Evolutionary conservation across 176 grass and related monocot species (phyloP).

Genomic region (Metroxylon sagu): DNA sequence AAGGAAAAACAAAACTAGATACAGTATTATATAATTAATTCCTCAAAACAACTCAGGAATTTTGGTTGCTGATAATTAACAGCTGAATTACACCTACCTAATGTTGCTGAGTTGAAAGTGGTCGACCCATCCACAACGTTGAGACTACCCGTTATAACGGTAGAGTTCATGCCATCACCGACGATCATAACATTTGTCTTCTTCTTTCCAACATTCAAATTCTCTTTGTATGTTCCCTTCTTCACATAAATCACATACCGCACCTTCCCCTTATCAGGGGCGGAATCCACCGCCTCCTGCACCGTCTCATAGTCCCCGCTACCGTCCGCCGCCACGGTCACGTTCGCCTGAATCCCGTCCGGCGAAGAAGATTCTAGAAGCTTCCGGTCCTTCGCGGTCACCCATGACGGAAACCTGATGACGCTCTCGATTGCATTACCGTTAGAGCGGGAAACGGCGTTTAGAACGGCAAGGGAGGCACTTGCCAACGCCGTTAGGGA

Average conservation of each 20-base stretch:
- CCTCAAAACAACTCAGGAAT: too few relatives aligned
- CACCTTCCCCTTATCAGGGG: slow-evolving; percentile 34
- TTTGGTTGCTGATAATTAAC: background rate
- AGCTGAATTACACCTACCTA: slow-evolving; percentile 15
- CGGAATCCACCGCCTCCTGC: slow-evolving; percentile 31
- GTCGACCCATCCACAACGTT: slow-evolving; percentile 43
- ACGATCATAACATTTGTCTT: slow-evolving; percentile 64
- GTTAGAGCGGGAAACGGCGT: too few relatives aligned
- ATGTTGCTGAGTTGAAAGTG: slow-evolving; percentile 58
- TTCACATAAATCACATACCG: slow-evolving; percentile 51
- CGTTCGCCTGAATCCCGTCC: slow-evolving; percentile 10
- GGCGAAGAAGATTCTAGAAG: slow-evolving; percentile 12
- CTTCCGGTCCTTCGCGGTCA: slow-evolving; percentile 20
- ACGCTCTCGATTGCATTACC: too few relatives aligned
- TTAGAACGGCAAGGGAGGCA: slow-evolving; percentile 25
- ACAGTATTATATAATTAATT: too few relatives aligned
- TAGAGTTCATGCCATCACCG: slow-evolving; percentile 45
- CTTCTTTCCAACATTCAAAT: slow-evolving; percentile 48
- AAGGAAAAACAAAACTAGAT: too few relatives aligned
- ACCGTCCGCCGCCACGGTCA: slow-evolving; percentile 46
- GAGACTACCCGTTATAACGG: slow-evolving; percentile 26
- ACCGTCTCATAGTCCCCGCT: slow-evolving; percentile 32
- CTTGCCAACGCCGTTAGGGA: slow-evolving; percentile 31
- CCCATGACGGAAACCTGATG: slow-evolving; percentile 26
- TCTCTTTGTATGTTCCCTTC: slow-evolving; percentile 49